Conservation (phyloP, 768 basidiomycete species). For the Mycena indigotica region DNA sequence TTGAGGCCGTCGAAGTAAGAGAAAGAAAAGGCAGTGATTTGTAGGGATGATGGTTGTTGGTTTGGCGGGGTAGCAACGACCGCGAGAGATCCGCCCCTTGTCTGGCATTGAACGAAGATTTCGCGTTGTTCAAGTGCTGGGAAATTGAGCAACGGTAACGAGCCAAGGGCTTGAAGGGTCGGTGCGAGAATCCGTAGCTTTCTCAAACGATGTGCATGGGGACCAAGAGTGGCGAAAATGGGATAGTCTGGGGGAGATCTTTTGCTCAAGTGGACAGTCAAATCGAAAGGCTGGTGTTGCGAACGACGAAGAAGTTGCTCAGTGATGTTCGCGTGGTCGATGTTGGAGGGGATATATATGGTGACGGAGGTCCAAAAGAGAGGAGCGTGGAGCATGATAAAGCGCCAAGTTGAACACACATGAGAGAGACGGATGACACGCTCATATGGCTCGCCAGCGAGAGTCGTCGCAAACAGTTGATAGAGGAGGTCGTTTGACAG, state of each 20-base stretch:
- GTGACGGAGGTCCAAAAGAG: conserved; percentile 10
- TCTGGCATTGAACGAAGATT: not conserved
- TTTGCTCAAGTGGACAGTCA: not conserved
- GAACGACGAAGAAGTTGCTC: conserved; percentile 12
- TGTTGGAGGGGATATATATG: not conserved
- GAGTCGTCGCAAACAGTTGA: conserved; percentile 3
- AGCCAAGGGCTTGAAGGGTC: not conserved
- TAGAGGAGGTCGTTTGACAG: conserved; percentile 9
- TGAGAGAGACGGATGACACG: conserved; percentile 5
- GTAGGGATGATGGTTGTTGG: not conserved
- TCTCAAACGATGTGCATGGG: not conserved
- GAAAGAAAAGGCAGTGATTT: conserved; percentile 13
- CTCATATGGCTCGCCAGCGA: conserved; percentile 11
- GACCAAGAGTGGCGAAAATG: not conserved
- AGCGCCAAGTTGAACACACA: conserved; percentile 11
- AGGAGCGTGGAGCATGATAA: conserved; percentile 6
- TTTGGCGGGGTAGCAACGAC: not conserved
- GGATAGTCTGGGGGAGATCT: not conserved
- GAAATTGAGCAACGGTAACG: not conserved
- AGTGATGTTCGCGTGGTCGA: conserved; percentile 5
- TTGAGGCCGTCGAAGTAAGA: conserved; percentile 1
- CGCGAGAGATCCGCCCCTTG: not conserved
- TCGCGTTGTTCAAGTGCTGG: not conserved
- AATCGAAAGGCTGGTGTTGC: conserved; percentile 4
- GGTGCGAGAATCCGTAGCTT: not conserved